These are phyloP conservation scores for Rhododendron simsii DNA, from an alignment of 148 eudicot species.

Conservation along the genomic window DNA sequence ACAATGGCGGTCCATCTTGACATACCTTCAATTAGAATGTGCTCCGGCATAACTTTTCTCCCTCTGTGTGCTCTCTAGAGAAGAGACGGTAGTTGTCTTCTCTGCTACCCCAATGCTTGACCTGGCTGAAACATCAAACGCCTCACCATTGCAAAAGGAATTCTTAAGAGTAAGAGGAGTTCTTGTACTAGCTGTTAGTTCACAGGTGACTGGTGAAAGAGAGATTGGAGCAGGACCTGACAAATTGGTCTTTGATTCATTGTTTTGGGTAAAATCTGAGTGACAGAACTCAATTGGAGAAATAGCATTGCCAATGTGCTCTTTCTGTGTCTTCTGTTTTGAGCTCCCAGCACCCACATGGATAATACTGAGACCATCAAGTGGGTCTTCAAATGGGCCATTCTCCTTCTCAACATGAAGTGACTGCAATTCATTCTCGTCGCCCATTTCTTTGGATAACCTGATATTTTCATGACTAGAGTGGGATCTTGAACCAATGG, in stretches of 20 bases:
- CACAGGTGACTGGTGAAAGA: constrained; percentile 3
- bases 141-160: constrained; percentile 16
- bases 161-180: constrained; percentile 49
- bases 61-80: constrained; percentile 15
- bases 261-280: neutral
- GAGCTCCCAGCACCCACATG: neutral
- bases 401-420: constrained; percentile 7
- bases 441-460: constrained; percentile 9
- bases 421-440: constrained; percentile 12
- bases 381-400: constrained; percentile 15
- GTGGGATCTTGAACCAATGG: neutral
- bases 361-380: neutral
- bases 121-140: constrained; percentile 13
- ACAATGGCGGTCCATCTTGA: neutral
- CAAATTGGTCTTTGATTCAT: constrained; percentile 1
- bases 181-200: constrained; percentile 22
- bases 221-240: neutral
- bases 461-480: neutral
- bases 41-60: constrained; percentile 24
- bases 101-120: constrained; percentile 13
- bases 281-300: constrained; percentile 6
- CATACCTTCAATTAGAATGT: constrained; percentile 20
- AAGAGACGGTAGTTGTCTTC: constrained; percentile 17
- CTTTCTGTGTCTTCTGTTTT: constrained; percentile 14
- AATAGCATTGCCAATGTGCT: neutral